Conservation (phyloP, 2,329 filamentous ascomycete species). For the Pseudogymnoascus sp. region DNA sequence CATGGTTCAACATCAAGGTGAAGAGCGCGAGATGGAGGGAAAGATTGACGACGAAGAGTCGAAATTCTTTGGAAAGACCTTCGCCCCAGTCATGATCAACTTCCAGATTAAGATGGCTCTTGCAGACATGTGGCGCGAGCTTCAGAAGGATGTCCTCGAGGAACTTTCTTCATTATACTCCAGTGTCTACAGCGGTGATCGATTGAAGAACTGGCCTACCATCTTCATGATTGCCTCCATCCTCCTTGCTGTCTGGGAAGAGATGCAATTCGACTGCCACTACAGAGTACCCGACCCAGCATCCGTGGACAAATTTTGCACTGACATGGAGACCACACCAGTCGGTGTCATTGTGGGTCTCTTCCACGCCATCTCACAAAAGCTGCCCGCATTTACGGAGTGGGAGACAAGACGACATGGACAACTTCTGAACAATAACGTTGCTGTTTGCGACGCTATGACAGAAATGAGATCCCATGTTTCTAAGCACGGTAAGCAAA, state of each 20-base stretch:
- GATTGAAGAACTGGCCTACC: constrained; percentile 97
- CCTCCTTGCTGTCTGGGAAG: constrained; percentile 89
- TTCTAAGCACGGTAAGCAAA: constrained; percentile 74
- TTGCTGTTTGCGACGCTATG: constrained; percentile 89
- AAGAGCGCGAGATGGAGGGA: constrained; percentile 68
- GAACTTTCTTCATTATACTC: constrained; percentile 89
- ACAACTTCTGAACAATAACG: constrained; percentile 82
- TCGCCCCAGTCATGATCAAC: constrained; percentile 98
- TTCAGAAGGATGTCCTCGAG: constrained; percentile 92
- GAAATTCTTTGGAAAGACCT: constrained; percentile 80
- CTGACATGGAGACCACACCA: constrained; percentile 91
- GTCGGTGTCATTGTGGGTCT: constrained; percentile 94
- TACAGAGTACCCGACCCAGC: constrained; percentile 81
- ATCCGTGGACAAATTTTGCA: constrained; percentile 88
- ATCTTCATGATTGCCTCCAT: constrained; percentile 97
- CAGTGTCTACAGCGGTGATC: constrained; percentile 95
- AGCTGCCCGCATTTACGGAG: constrained; percentile 83
- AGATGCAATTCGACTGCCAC: constrained; percentile 98
- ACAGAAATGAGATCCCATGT: constrained; percentile 91
- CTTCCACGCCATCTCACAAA: constrained; percentile 96
- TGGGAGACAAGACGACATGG: constrained; percentile 92
- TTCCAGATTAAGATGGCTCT: constrained; percentile 98
- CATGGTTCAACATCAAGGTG: constrained; percentile 80
- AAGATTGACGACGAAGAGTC: constrained; percentile 80
- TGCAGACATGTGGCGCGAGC: constrained; percentile 95